Evolutionary conservation across 2,329 filamentous ascomycete species (phyloP).

Genomic region (Fusarium verrucosum): DNA sequence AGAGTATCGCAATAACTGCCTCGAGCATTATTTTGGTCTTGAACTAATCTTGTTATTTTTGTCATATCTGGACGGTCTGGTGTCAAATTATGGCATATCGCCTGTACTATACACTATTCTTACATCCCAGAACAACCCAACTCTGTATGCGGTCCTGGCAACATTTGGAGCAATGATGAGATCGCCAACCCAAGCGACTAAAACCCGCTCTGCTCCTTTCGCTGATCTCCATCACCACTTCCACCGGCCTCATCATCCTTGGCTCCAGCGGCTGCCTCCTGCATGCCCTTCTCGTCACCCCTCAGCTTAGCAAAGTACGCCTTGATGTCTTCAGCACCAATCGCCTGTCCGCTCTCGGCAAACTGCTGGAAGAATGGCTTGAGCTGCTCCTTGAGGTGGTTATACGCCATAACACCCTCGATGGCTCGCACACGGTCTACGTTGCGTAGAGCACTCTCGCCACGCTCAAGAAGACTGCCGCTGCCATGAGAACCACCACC

Average conservation of each 20-base stretch:
- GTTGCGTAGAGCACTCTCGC: slow-evolving; percentile 89
- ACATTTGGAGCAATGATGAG: neutral
- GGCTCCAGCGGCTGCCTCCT: slow-evolving; percentile 62
- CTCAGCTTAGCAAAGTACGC: slow-evolving; percentile 93
- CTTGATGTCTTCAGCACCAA: slow-evolving; percentile 96
- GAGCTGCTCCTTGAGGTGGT: slow-evolving; percentile 94
- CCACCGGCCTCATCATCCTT: slow-evolving; percentile 44
- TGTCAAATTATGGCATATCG: slow-evolving; percentile 3
- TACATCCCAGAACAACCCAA: slow-evolving; percentile 6
- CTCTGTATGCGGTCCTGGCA: neutral
- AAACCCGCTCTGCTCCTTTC: slow-evolving; percentile 65
- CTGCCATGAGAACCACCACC: slow-evolving; percentile 71
- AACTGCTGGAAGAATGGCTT: slow-evolving; percentile 94
- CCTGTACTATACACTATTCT: slow-evolving; percentile 25
- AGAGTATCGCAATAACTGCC: too few relatives aligned
- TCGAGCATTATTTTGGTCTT: neutral
- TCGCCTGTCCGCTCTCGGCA: slow-evolving; percentile 86
- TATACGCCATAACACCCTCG: slow-evolving; percentile 98
- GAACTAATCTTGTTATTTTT: neutral
- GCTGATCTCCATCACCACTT: slow-evolving; percentile 46
- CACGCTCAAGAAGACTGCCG: slow-evolving; percentile 86
- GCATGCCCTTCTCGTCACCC: slow-evolving; percentile 82
- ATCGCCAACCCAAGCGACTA: slow-evolving; percentile 39
- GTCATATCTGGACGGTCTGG: neutral
- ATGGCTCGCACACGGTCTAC: slow-evolving; percentile 94